Percentiles rank a stretch among this genome's conserved stretches.
Conservation (phyloP, 768 basidiomycete genomes). For the Agaricus blazei region DNA sequence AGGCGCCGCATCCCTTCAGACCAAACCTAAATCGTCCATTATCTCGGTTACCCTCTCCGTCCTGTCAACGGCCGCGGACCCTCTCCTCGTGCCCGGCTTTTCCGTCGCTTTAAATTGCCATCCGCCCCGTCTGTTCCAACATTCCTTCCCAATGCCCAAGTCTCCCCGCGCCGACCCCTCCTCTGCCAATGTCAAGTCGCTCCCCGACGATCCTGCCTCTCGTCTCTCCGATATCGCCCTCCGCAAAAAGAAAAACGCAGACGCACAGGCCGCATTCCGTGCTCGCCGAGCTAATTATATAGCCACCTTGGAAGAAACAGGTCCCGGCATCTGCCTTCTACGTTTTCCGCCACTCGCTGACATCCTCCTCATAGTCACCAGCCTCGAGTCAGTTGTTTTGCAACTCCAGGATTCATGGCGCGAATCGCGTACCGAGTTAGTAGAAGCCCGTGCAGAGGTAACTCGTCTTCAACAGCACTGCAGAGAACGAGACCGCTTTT, state of each 20-base stretch:
- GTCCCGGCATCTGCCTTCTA: constrained; percentile 20
- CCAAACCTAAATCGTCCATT: constrained; percentile 49
- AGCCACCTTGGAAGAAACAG: constrained; percentile 81
- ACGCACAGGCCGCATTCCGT: constrained; percentile 83
- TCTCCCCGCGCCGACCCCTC: constrained; percentile 27
- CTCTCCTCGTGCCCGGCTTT: constrained; percentile 69
- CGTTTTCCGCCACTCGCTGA: constrained; percentile 12
- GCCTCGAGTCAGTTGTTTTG: constrained; percentile 77
- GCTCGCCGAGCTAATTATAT: constrained; percentile 83
- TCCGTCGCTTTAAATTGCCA: constrained; percentile 51
- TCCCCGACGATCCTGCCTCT: constrained; percentile 28
- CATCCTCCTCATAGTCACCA: constrained; percentile 51
- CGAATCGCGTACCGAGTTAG: constrained; percentile 55
- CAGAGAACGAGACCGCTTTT: constrained; percentile 70
- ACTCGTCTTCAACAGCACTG: constrained; percentile 56
- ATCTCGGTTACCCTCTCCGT: constrained; percentile 40
- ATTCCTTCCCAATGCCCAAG: constrained; percentile 37
- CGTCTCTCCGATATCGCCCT: constrained; percentile 64
- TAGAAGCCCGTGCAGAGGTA: constrained; percentile 64
- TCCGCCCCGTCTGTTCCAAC: constrained; percentile 22
- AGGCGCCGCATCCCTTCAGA: constrained; percentile 42
- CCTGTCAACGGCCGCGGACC: constrained; percentile 49
- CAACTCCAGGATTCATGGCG: constrained; percentile 80
- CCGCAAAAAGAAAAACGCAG: constrained; percentile 86
- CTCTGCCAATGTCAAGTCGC: constrained; percentile 25